Conservation (phyloP, 1,284 basidiomycete genomes). For the Athelia sp. region DNA sequence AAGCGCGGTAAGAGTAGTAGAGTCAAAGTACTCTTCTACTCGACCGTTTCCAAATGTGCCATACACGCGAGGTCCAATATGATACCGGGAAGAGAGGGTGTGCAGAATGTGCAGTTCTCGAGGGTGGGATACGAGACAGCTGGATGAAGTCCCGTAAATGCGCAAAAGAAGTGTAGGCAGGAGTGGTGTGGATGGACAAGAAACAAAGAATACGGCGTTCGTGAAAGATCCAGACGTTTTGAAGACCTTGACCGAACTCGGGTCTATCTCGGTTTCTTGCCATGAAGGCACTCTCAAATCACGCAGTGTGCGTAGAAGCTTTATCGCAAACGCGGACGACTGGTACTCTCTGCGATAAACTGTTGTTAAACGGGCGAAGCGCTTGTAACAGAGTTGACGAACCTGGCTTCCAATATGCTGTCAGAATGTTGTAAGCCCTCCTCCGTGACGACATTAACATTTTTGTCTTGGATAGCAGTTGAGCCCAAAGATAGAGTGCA, state of each 20-base stretch:
- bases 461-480: conserved; percentile 34
- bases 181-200: conserved; percentile 48
- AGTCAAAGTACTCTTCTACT: conserved; percentile 91
- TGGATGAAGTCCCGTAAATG: conserved; percentile 88
- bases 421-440: conserved; percentile 64
- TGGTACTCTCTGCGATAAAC: conserved; percentile 76
- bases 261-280: conserved; percentile 39
- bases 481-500: conserved; percentile 35
- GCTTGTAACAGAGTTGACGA: conserved; percentile 17
- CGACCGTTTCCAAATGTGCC: conserved; percentile 93
- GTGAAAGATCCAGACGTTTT: conserved; percentile 89
- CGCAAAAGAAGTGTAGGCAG: conserved; percentile 74
- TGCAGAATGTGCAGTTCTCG: conserved; percentile 85
- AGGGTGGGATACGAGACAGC: conserved; percentile 78
- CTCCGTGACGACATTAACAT: conserved; percentile 42
- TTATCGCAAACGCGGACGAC: conserved; percentile 49
- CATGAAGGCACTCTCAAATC: conserved; percentile 55
- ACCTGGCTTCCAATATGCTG: conserved; percentile 64
- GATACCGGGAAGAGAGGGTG: conserved; percentile 81
- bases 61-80: conserved; percentile 86
- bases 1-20: conserved; percentile 69
- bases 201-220: conserved; percentile 93
- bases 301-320: conserved; percentile 51
- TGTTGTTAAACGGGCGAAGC: conserved; percentile 25
- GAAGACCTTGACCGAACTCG: conserved; percentile 55